phyloP scores from a whole-genome alignment of 2,329 filamentous ascomycete genomes.

The Pyrenophora graminea region DNA sequence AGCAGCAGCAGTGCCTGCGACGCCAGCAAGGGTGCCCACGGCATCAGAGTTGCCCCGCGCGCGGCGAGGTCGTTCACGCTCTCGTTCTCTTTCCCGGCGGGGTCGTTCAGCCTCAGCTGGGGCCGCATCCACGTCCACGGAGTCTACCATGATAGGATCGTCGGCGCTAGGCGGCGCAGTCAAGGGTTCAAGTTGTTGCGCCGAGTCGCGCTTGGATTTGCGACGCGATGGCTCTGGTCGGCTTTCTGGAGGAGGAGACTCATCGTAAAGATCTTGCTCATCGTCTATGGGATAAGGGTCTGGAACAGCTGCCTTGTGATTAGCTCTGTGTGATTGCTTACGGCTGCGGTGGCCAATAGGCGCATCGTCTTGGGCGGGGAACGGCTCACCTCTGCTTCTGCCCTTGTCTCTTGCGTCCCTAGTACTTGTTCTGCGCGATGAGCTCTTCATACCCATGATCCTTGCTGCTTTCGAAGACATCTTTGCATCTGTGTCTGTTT shows the following conservation, averaged over 20 bases:
- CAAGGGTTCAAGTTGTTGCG: constrained; percentile 39
- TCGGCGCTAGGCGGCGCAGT: constrained; percentile 48
- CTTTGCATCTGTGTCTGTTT: constrained; percentile 64
- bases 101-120: constrained; percentile 52
- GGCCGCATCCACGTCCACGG: constrained; percentile 46
- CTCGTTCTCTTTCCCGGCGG: constrained; percentile 48
- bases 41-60: constrained; percentile 65
- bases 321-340: constrained; percentile 46
- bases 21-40: constrained; percentile 55
- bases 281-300: constrained; percentile 68
- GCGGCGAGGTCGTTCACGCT: constrained; percentile 43
- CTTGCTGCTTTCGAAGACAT: constrained; percentile 78
- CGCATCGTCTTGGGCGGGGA: constrained; percentile 23
- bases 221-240: constrained; percentile 46
- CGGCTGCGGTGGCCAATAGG: constrained; percentile 28
- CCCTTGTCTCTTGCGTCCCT: constrained; percentile 47
- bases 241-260: constrained; percentile 39
- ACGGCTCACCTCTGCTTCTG: constrained; percentile 55
- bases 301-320: constrained; percentile 46
- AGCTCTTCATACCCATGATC: constrained; percentile 64
- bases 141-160: constrained; percentile 50
- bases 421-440: constrained; percentile 50
- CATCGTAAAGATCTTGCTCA: constrained; percentile 58
- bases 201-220: constrained; percentile 49
- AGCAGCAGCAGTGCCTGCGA: constrained; percentile 45